Percentiles rank a stretch among this genome's conserved stretches.
Conservation (phyloP, 2,329 filamentous ascomycete species). For the Dactylella cylindrospora region DNA sequence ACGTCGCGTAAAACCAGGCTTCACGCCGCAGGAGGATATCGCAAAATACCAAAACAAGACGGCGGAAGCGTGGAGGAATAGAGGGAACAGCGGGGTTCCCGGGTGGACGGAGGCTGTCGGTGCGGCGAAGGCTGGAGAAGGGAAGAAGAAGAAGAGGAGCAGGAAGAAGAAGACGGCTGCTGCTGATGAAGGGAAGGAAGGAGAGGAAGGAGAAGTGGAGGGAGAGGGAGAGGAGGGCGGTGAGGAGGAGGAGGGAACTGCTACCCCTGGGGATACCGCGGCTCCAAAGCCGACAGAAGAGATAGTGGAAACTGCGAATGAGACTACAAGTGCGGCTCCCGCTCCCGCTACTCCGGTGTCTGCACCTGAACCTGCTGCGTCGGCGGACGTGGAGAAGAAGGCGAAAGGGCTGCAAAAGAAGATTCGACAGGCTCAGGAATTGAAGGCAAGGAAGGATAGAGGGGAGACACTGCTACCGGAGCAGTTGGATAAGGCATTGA, state of each 20-base stretch:
- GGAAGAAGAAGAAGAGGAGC: conserved; percentile 57
- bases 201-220: conserved; percentile 5
- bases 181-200: conserved; percentile 2
- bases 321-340: conserved; percentile 12
- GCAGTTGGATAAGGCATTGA: conserved; percentile 96
- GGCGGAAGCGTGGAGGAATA: conserved; percentile 79
- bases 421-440: conserved; percentile 84
- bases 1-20: conserved; percentile 90
- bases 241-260: conserved; percentile 5
- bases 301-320: conserved; percentile 4
- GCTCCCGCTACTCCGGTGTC: conserved; percentile 1
- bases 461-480: conserved; percentile 83
- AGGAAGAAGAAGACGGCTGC: conserved; percentile 52
- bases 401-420: conserved; percentile 91
- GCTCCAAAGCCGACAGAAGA: neutral
- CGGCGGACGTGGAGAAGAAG: conserved; percentile 72
- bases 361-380: conserved; percentile 39
- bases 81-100: conserved; percentile 69
- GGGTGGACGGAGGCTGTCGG: conserved; percentile 63
- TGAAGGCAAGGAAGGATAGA: conserved; percentile 86
- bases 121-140: conserved; percentile 51
- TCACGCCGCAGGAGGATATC: conserved; percentile 90
- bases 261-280: conserved; percentile 35
- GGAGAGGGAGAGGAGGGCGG: conserved; percentile 3
- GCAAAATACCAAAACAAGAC: conserved; percentile 93